These are phyloP conservation scores for Neurospora sp. DNA, from an alignment of 495 filamentous ascomycete genomes.

Conservation along the genomic window DNA sequence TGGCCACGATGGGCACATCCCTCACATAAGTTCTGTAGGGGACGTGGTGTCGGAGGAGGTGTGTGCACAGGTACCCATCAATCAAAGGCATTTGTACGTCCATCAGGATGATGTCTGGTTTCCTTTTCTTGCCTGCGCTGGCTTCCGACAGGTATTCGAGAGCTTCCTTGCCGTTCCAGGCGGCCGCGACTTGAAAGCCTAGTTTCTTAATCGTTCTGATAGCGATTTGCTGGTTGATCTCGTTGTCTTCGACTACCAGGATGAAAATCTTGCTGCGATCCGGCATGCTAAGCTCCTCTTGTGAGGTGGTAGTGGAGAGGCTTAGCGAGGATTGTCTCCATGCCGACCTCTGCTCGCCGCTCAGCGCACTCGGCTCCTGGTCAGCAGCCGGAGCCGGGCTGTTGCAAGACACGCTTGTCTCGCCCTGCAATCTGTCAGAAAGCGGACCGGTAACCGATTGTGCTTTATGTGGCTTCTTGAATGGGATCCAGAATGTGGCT, in stretches of 20 bases:
- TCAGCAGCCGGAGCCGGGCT: constrained; percentile 24
- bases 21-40: constrained; percentile 44
- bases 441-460: constrained; percentile 34
- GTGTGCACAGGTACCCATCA: constrained; percentile 69
- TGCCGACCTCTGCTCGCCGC: constrained; percentile 20
- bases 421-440: constrained; percentile 51
- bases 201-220: constrained; percentile 63
- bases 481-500: constrained; percentile 58
- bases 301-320: constrained; percentile 13
- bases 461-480: constrained; percentile 40
- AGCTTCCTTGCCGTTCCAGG: constrained; percentile 68
- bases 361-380: constrained; percentile 2
- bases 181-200: constrained; percentile 59
- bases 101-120: constrained; percentile 76
- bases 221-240: constrained; percentile 71
- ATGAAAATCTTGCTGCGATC: constrained; percentile 49
- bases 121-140: constrained; percentile 27
- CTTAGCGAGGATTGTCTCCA: constrained; percentile 24
- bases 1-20: constrained; percentile 63
- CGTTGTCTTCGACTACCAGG: constrained; percentile 74
- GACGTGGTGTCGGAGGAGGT: constrained; percentile 51
- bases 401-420: constrained; percentile 50
- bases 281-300: constrained; percentile 28
- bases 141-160: constrained; percentile 50
- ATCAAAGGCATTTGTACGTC: constrained; percentile 79